Percentiles rank a stretch among this genome's conserved stretches.
These are phyloP conservation scores for Dioscorea cayenensis DNA, from an alignment of 116 monocot species.

Conservation along the genomic window DNA sequence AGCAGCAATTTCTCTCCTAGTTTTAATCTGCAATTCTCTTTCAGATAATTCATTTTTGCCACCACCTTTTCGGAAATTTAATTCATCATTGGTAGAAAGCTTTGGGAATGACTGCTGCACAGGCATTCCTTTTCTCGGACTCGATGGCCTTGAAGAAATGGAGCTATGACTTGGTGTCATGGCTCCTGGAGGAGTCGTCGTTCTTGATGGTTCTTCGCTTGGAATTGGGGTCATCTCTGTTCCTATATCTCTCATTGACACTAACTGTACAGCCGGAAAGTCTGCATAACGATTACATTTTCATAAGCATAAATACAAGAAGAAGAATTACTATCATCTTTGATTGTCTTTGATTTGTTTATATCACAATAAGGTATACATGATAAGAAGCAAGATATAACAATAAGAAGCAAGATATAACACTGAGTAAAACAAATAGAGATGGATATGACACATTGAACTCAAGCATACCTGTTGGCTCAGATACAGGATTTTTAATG, in stretches of 20 bases:
- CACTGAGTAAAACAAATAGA: neutral
- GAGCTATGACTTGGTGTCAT: slow-evolving; percentile 49
- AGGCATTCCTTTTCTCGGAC: slow-evolving; percentile 33
- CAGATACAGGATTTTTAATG: slow-evolving; percentile 5
- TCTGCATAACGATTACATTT: slow-evolving; percentile 10
- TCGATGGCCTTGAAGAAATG: slow-evolving; percentile 38
- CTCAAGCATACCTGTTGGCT: slow-evolving; percentile 21
- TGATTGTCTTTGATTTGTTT: too few relatives aligned
- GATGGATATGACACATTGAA: neutral
- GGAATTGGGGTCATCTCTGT: slow-evolving; percentile 91
- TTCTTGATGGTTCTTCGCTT: slow-evolving; percentile 80
- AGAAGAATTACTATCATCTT: too few relatives aligned
- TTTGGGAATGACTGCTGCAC: slow-evolving; percentile 15
- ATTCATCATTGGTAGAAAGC: slow-evolving; percentile 8
- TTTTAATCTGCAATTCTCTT: slow-evolving; percentile 56
- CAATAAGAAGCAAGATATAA: neutral
- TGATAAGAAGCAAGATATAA: too few relatives aligned
- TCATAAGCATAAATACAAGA: too few relatives aligned
- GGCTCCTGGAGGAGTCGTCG: slow-evolving; percentile 54
- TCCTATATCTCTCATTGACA: slow-evolving; percentile 84
- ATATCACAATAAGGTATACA: too few relatives aligned
- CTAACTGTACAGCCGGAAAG: slow-evolving; percentile 21
- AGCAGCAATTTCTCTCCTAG: slow-evolving; percentile 64
- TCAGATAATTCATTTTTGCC: slow-evolving; percentile 32
- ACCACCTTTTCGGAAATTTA: slow-evolving; percentile 5